These are phyloP conservation scores for Chlorociboria aeruginascens DNA, from an alignment of 495 filamentous ascomycete genomes.

Conservation along the genomic window DNA sequence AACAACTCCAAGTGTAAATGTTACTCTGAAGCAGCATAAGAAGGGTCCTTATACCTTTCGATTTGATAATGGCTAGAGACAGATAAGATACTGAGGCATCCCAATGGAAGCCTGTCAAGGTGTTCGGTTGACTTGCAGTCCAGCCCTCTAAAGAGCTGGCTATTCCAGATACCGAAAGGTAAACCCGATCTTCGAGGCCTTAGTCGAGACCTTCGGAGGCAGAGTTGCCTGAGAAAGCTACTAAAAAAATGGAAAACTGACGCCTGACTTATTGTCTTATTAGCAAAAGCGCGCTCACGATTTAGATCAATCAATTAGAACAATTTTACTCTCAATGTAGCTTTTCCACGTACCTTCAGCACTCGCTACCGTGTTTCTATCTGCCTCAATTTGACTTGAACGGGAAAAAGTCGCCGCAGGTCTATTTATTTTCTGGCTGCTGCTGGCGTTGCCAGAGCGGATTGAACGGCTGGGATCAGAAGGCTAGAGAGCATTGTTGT, in stretches of 20 bases:
- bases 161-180: constrained; percentile 9
- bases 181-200: constrained; percentile 5
- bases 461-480: constrained; percentile 6
- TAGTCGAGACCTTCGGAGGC: constrained; percentile 8
- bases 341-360: constrained; percentile 5
- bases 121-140: constrained; percentile 4
- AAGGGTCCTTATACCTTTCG: too few species aligned
- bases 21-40: too few species aligned
- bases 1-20: too few species aligned
- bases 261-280: constrained; percentile 9
- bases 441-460: constrained; percentile 4
- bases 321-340: constrained; percentile 1
- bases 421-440: constrained; percentile 11
- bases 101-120: too few species aligned
- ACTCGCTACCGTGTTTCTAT: constrained; percentile 2
- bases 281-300: constrained; percentile 3
- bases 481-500: constrained; percentile 2
- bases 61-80: too few species aligned
- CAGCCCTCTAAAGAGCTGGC: constrained; percentile 12
- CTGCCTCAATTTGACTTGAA: constrained; percentile 6
- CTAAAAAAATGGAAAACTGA: constrained; percentile 11
- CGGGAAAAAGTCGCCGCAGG: constrained; percentile 2
- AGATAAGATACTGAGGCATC: too few species aligned
- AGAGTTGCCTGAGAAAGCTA: constrained; percentile 4
- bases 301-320: background rate